A percentile compares a stretch with the other conserved stretches of the same genome.
These are phyloP conservation scores for Pachyrhizus erosus DNA, from an alignment of 306 rosid species.

Conservation along the genomic window DNA sequence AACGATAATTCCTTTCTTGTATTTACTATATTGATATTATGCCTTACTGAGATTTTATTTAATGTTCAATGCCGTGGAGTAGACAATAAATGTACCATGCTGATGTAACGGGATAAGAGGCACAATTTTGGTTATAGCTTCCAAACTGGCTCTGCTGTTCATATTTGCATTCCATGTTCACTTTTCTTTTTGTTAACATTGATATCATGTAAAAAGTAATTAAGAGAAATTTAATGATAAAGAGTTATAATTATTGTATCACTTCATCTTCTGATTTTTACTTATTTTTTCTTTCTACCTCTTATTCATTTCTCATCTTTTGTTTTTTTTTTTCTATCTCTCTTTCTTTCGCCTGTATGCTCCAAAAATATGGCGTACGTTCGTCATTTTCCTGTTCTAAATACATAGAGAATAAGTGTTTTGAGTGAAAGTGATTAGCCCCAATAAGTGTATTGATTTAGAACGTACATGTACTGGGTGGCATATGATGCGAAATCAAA, in stretches of 20 bases:
- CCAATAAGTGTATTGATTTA: background rate
- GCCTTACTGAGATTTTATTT: background rate
- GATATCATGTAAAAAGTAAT: background rate
- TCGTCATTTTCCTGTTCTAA: background rate
- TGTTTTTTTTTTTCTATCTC: too few species aligned
- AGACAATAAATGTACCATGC: slow-evolving; percentile 18
- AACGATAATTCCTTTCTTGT: slow-evolving; percentile 15
- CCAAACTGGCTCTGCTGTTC: background rate
- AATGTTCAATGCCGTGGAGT: background rate
- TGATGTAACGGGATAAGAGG: slow-evolving; percentile 4
- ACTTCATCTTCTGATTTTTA: too few species aligned
- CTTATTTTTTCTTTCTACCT: too few species aligned
- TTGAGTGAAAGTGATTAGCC: background rate
- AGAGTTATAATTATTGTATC: too few species aligned
- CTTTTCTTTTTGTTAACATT: background rate
- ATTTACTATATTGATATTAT: slow-evolving; percentile 18
- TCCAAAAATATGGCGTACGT: background rate
- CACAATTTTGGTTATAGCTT: slow-evolving; percentile 1
- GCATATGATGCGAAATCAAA: background rate
- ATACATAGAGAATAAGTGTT: background rate
- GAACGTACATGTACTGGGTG: background rate
- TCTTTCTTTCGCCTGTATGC: too few species aligned
- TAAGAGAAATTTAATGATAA: too few species aligned
- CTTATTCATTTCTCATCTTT: too few species aligned
- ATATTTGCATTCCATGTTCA: background rate